Conservation (phyloP, 768 basidiomycete species). For the Stropharia rugosoannulata region DNA sequence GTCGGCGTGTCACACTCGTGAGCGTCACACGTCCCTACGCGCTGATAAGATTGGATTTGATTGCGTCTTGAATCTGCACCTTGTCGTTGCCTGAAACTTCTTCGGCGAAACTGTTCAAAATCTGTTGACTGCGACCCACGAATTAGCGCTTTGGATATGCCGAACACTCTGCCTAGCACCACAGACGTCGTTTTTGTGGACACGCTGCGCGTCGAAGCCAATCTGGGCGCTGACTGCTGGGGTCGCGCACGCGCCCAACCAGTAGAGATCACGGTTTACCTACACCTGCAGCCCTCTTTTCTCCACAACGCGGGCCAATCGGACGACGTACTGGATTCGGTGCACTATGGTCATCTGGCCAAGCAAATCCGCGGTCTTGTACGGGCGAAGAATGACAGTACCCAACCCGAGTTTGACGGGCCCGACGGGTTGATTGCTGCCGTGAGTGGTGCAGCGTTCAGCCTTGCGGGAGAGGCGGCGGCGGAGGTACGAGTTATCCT, state of each 20-base stretch:
- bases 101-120: not conserved
- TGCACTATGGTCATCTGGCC: slow-evolving; percentile 66
- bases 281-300: slow-evolving; percentile 40
- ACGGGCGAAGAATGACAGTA: slow-evolving; percentile 19
- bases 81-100: too few species aligned
- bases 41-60: too few species aligned
- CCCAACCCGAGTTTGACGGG: slow-evolving; percentile 22
- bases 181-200: slow-evolving; percentile 48
- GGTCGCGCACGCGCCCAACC: slow-evolving; percentile 46
- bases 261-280: slow-evolving; percentile 47
- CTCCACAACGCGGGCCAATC: slow-evolving; percentile 43
- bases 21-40: too few species aligned
- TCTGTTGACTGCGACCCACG: not conserved
- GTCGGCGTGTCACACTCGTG: too few species aligned
- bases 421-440: slow-evolving; percentile 31
- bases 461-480: slow-evolving; percentile 33
- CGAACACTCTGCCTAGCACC: not conserved
- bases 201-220: slow-evolving; percentile 37
- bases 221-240: slow-evolving; percentile 54
- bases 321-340: slow-evolving; percentile 53
- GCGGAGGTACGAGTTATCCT: slow-evolving; percentile 40
- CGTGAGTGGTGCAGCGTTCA: slow-evolving; percentile 36
- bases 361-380: slow-evolving; percentile 42
- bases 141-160: not conserved
- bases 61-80: too few species aligned